Evolutionary conservation across 1,284 basidiomycete species (phyloP).

Genomic region (Cryptococcus amylolentus): DNA sequence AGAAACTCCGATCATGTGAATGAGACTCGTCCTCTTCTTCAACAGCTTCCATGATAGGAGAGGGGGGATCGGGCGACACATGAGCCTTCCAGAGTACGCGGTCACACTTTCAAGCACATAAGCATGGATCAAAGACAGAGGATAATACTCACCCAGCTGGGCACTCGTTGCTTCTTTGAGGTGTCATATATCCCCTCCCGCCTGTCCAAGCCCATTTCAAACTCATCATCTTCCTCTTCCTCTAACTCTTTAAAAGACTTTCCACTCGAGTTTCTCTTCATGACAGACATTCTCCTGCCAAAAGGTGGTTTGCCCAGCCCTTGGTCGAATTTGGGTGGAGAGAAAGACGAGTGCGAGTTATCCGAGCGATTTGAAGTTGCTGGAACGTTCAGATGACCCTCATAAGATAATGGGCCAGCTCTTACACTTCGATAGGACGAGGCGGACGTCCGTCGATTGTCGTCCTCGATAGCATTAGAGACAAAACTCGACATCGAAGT

Average conservation of each 20-base stretch:
- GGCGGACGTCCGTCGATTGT: constrained; percentile 2
- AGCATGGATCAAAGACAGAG: background rate
- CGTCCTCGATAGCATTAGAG: constrained; percentile 3
- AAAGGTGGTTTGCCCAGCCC: constrained; percentile 2
- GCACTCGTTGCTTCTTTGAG: constrained; percentile 54
- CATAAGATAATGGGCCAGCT: background rate
- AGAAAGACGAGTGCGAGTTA: background rate
- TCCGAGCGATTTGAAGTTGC: background rate
- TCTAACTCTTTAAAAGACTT: constrained; percentile 18
- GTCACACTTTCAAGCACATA: constrained; percentile 43
- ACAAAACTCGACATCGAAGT: constrained; percentile 25
- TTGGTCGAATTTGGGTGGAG: constrained; percentile 1
- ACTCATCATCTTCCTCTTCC: constrained; percentile 25
- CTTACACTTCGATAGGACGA: constrained; percentile 6
- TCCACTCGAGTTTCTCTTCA: constrained; percentile 37
- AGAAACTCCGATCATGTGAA: constrained; percentile 14
- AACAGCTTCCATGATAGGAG: constrained; percentile 1
- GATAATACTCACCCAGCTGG: constrained; percentile 47
- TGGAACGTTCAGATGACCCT: background rate
- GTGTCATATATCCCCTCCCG: constrained; percentile 52
- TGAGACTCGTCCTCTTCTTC: constrained; percentile 5
- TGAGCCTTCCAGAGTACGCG: constrained; percentile 49
- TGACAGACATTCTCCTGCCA: constrained; percentile 19
- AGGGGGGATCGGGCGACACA: constrained; percentile 29
- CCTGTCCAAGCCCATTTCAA: constrained; percentile 36